Evolutionary conservation across 371 early-diverging fungal genomes (phyloP).

Genomic region (Catenaria anguillulae): DNA sequence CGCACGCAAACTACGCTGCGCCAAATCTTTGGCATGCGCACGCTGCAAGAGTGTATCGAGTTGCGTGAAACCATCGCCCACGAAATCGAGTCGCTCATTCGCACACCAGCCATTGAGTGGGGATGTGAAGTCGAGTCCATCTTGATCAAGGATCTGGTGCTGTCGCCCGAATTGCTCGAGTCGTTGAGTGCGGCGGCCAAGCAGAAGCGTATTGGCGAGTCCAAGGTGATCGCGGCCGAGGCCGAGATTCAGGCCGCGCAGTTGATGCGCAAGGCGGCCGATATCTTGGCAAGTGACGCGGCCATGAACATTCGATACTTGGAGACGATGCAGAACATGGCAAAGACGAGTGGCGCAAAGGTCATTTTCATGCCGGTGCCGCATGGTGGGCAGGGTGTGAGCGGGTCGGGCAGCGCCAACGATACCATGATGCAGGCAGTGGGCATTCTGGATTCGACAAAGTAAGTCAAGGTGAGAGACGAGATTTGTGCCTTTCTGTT

Average conservation of each 20-base stretch:
- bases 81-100: slow-evolving; percentile 32
- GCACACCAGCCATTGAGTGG: slow-evolving; percentile 52
- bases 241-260: slow-evolving; percentile 82
- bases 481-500: too few species aligned
- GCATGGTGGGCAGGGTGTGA: too few species aligned
- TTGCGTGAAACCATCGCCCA: slow-evolving; percentile 45
- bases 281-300: slow-evolving; percentile 47
- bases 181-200: slow-evolving; percentile 82
- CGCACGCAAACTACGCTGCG: slow-evolving; percentile 35
- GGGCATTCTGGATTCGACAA: too few species aligned
- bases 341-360: slow-evolving; percentile 16
- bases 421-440: too few species aligned
- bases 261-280: slow-evolving; percentile 81
- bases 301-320: slow-evolving; percentile 78
- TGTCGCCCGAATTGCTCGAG: slow-evolving; percentile 61
- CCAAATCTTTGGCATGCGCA: slow-evolving; percentile 23
- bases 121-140: slow-evolving; percentile 65
- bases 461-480: too few species aligned
- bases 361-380: not conserved
- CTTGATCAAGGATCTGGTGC: slow-evolving; percentile 70
- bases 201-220: slow-evolving; percentile 70
- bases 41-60: slow-evolving; percentile 63
- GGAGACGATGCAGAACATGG: slow-evolving; percentile 65
- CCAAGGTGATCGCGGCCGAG: slow-evolving; percentile 73
- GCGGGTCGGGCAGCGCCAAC: too few species aligned